Base-by-base conservation (phyloP, 2,329 filamentous ascomycete species). In the Claviceps humidiphila region DNA sequence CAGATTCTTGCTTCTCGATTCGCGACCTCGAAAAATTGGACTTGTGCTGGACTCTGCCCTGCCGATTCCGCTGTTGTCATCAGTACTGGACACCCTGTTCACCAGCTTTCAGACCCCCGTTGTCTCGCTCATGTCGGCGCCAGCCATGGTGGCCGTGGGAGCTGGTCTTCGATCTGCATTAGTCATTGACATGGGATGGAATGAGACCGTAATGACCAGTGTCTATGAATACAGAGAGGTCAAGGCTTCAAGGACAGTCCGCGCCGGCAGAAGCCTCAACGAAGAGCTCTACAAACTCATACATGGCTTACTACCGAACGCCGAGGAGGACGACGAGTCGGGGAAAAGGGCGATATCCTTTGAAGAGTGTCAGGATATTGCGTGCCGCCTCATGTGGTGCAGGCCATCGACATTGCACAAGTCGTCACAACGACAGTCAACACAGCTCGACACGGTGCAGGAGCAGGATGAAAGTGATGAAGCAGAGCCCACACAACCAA, bases 151-250 rank as follows among this genome's bases (percentile, higher is more conserved):
- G 1, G 74, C 85, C 6, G 78, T 90, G 3, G 85, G 85, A 7
- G 89, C 90, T 5, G 93, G 93, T 0, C 72, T 95, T 42, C 82
- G 93, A 14, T 88, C 87, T n/a, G 89, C 85, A 1, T 67, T 98
- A 43, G 81, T 97, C 0, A 75, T 98, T 40, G 89, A 98, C 62
- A 76, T 98, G 55, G 93, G 91, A 44, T 98, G 93, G 93, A 77
- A 82, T 43, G 93, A 97, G 67, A 95, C 90, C 0, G 78, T 84
- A 0, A 80, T 94, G 22, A 95, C 89, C 0, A 86, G 84, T 5
- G 76, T 97, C 6, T 97, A 90, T 63, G 93, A 98, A 68, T 95
- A 89, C 65, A 83, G 87, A 51, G 89, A 95, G 64, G 80, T 95
- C 1, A 74, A 76, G 16, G 81, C 80, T 51, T 79, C 75, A 53